Percentiles rank a stretch among this genome's conserved stretches.
Evolutionary conservation across 2,329 filamentous ascomycete genomes (phyloP).

Genomic region (Grosmannia penicillata): DNA sequence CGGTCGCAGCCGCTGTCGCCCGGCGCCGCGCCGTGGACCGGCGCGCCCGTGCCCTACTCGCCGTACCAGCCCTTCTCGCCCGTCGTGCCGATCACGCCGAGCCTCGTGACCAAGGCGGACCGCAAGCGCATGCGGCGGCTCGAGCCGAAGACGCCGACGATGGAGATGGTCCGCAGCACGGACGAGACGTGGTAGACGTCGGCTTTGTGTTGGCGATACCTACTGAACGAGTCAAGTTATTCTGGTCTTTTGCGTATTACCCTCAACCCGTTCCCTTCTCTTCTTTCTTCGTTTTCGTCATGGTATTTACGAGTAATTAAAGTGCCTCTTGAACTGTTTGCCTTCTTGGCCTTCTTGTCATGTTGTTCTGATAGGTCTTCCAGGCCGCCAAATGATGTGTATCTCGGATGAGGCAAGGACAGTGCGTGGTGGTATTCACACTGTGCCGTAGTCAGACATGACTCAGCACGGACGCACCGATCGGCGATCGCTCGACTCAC

Average conservation of each 20-base stretch:
- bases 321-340: too few relatives aligned
- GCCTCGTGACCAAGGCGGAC: conserved; percentile 55
- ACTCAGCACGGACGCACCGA: too few relatives aligned
- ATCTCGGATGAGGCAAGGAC: too few relatives aligned
- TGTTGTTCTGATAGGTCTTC: too few relatives aligned
- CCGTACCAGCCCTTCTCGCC: conserved; percentile 71
- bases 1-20: conserved; percentile 34
- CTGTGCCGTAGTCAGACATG: too few relatives aligned
- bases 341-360: too few relatives aligned
- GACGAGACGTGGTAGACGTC: conserved; percentile 47
- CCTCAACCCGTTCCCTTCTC: neutral
- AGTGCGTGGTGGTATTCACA: too few relatives aligned
- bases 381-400: too few relatives aligned
- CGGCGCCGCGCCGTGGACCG: conserved; percentile 44
- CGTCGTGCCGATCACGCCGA: conserved; percentile 62
- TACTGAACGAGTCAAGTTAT: neutral
- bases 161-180: conserved; percentile 44
- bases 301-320: too few relatives aligned
- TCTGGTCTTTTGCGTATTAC: neutral
- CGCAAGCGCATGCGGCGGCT: conserved; percentile 52
- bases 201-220: neutral
- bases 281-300: neutral
- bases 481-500: too few relatives aligned
- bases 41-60: conserved; percentile 52
- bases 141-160: conserved; percentile 46